A percentile compares a stretch with the other conserved stretches of the same genome.
These are phyloP conservation scores for Chernovozyma aurita DNA, from an alignment of 1,139 yeast species.

Conservation along the genomic window DNA sequence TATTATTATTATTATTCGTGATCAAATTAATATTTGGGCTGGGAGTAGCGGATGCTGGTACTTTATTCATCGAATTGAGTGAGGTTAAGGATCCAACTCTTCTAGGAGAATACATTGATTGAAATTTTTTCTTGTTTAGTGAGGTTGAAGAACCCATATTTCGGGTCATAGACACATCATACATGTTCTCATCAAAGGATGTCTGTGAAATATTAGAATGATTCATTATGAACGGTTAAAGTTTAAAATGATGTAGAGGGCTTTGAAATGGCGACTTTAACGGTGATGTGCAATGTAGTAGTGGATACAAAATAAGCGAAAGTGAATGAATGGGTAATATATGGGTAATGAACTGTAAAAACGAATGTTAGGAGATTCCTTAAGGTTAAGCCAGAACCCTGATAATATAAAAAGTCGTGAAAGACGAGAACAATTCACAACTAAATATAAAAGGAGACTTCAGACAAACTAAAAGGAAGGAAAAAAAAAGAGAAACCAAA, in stretches of 20 bases:
- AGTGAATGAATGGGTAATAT: background rate
- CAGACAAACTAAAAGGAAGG: no score
- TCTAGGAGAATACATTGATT: conserved; percentile 15
- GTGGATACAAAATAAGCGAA: no score
- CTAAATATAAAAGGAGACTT: no score
- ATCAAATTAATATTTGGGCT: background rate
- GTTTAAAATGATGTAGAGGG: background rate
- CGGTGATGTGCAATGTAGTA: no score
- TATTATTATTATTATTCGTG: background rate
- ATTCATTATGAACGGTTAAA: conserved; percentile 10
- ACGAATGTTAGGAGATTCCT: conserved; percentile 1
- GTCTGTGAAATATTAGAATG: conserved; percentile 16
- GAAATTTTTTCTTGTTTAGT: conserved; percentile 1
- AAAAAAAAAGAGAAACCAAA: no score
- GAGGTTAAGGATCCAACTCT: conserved; percentile 26
- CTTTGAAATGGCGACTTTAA: background rate
- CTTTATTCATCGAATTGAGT: conserved; percentile 18
- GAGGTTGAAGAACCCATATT: background rate
- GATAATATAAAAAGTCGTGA: no score
- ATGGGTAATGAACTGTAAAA: background rate
- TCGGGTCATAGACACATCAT: conserved; percentile 10
- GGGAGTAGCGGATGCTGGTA: background rate
- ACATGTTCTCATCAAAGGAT: conserved; percentile 17
- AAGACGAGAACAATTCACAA: no score
- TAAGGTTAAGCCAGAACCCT: no score